Evolutionary conservation across 2,329 filamentous ascomycete species (phyloP).

Genomic region (Paracorniculantispora psalliotae): DNA sequence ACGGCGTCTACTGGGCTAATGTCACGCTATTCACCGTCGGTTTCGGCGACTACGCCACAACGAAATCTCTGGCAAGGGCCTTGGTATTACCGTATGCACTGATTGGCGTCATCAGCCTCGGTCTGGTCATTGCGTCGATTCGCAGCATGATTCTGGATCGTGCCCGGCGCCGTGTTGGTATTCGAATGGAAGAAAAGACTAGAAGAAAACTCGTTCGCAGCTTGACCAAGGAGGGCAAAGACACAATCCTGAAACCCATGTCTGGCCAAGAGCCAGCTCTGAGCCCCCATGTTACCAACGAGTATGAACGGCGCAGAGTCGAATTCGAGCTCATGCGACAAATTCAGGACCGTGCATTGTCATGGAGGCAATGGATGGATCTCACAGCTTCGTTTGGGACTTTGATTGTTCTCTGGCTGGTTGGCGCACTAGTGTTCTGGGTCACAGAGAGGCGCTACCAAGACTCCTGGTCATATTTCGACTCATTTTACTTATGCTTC

Average conservation of each 20-base stretch:
- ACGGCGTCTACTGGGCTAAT: constrained; percentile 75
- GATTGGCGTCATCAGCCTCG: constrained; percentile 76
- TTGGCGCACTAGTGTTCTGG: constrained; percentile 71
- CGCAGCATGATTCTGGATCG: constrained; percentile 59
- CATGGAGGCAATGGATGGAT: constrained; percentile 68
- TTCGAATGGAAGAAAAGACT: constrained; percentile 56
- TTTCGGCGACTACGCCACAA: constrained; percentile 50
- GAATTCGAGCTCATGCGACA: constrained; percentile 78
- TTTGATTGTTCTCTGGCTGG: constrained; percentile 73
- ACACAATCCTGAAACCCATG: constrained; percentile 47
- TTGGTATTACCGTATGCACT: constrained; percentile 81
- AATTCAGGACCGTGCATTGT: constrained; percentile 63
- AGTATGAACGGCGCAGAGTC: constrained; percentile 58
- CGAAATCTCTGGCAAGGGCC: constrained; percentile 55
- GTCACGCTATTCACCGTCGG: constrained; percentile 63
- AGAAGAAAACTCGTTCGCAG: constrained; percentile 43
- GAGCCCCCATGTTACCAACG: constrained; percentile 24
- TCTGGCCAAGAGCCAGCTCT: not conserved
- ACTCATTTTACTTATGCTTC: constrained; percentile 82
- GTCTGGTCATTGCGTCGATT: constrained; percentile 77
- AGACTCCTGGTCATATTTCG: constrained; percentile 64
- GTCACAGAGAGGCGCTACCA: constrained; percentile 48
- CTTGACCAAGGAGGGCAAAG: constrained; percentile 41
- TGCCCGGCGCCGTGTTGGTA: constrained; percentile 48
- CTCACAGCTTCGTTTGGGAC: constrained; percentile 62